Conservation (phyloP, 352 stramenopile species). For the Pythium brachiatum region DNA sequence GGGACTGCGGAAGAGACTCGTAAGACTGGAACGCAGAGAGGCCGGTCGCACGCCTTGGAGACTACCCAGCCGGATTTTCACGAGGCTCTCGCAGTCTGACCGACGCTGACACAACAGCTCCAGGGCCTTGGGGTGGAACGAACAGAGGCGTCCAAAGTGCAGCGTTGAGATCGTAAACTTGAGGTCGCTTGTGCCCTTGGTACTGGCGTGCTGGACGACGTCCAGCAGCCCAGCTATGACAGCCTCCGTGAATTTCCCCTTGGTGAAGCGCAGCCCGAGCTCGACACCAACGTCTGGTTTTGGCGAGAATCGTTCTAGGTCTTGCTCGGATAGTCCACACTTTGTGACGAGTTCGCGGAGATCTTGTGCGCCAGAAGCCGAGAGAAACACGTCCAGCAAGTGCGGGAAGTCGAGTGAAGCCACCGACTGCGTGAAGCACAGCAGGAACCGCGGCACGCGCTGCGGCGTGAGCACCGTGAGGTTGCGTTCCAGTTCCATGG, state of each 20-base stretch:
- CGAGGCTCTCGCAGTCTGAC: background rate
- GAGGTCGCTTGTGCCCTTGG: background rate
- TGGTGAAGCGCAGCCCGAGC: slow-evolving; percentile 11
- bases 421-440: slow-evolving; percentile 5
- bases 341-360: too few relatives aligned
- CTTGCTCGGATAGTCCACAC: background rate
- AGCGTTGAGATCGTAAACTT: slow-evolving; percentile 4
- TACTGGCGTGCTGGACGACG: background rate
- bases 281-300: slow-evolving; percentile 15
- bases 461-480: slow-evolving; percentile 10
- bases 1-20: background rate
- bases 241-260: slow-evolving; percentile 6
- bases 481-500: slow-evolving; percentile 7
- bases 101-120: slow-evolving; percentile 3
- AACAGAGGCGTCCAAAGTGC: background rate
- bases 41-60: background rate
- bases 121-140: background rate
- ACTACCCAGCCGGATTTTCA: background rate
- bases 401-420: background rate
- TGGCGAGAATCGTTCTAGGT: background rate
- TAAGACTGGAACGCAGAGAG: background rate
- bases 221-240: slow-evolving; percentile 10
- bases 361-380: background rate
- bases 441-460: slow-evolving; percentile 7
- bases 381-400: slow-evolving; percentile 2